phyloP scores from a whole-genome alignment of 208 protist species.

The Phytomonas sp. region DNA sequence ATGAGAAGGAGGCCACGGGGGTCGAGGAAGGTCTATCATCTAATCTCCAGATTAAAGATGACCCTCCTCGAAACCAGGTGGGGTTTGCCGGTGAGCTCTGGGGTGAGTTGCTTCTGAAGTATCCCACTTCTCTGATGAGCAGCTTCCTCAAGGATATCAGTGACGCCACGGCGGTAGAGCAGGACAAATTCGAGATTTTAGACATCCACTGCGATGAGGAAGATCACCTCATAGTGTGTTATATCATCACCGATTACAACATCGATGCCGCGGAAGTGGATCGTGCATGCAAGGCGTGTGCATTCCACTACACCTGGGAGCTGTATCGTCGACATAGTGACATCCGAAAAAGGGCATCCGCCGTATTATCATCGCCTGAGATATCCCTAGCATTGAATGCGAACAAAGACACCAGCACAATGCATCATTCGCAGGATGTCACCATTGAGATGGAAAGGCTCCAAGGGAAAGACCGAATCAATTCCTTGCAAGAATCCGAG shows the following conservation, averaged over 20 bases:
- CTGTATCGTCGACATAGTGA: background rate
- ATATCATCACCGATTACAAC: conserved; percentile 20
- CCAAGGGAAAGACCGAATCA: background rate
- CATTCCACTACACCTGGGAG: conserved; percentile 29
- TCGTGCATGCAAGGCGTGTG: conserved; percentile 26
- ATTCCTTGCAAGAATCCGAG: background rate
- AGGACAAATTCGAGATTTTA: conserved; percentile 16
- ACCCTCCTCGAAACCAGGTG: conserved; percentile 33
- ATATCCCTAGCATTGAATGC: background rate
- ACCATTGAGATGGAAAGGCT: background rate
- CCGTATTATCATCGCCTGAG: background rate
- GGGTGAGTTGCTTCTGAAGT: conserved; percentile 5
- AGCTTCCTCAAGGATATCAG: background rate
- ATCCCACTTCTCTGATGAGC: background rate
- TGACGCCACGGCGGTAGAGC: background rate
- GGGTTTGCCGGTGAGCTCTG: conserved; percentile 47
- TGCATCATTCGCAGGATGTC: background rate
- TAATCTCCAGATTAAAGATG: background rate
- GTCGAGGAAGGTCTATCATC: background rate
- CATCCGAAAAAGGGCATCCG: background rate
- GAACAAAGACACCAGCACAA: background rate
- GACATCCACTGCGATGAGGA: conserved; percentile 24
- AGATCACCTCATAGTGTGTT: conserved; percentile 30
- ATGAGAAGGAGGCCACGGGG: conserved; percentile 19
- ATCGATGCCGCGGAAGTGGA: conserved; percentile 34